Conservation (phyloP, 2,329 filamentous ascomycete genomes). For the Dothidotthia symphoricarpi region DNA sequence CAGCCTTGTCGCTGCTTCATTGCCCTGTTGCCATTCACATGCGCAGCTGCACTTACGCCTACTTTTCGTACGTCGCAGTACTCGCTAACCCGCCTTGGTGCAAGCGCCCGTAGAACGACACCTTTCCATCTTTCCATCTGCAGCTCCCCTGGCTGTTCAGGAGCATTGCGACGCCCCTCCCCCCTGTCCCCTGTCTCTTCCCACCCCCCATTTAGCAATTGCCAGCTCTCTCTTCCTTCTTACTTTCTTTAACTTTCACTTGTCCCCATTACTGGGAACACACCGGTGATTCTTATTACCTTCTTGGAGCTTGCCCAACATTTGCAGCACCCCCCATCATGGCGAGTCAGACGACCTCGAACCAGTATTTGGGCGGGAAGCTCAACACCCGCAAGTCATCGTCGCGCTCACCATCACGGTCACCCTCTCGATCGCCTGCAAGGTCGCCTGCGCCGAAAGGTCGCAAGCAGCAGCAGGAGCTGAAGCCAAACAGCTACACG, state of each 20-base stretch:
- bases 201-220: conserved; percentile 16
- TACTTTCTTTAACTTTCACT: conserved; percentile 36
- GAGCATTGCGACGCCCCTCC: conserved; percentile 24
- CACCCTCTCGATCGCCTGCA: conserved; percentile 26
- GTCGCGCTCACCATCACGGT: conserved; percentile 37
- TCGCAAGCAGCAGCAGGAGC: conserved; percentile 38
- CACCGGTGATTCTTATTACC: conserved; percentile 6
- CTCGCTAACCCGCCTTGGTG: background rate
- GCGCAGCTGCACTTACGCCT: too few species aligned
- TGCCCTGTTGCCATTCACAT: too few species aligned
- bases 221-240: conserved; percentile 32
- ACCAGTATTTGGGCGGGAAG: conserved; percentile 35
- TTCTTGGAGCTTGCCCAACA: conserved; percentile 8
- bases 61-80: too few species aligned
- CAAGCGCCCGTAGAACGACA: conserved; percentile 20
- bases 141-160: conserved; percentile 24
- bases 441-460: conserved; percentile 10
- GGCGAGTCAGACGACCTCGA: conserved; percentile 35
- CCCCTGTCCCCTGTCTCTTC: conserved; percentile 1
- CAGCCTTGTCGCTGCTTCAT: too few species aligned
- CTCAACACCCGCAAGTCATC: conserved; percentile 7
- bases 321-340: conserved; percentile 23
- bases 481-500: conserved; percentile 57
- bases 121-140: conserved; percentile 39
- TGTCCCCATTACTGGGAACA: conserved; percentile 9